Base-by-base conservation (phyloP, 2,329 filamentous ascomycete species). In the Emmonsia crescens region DNA sequence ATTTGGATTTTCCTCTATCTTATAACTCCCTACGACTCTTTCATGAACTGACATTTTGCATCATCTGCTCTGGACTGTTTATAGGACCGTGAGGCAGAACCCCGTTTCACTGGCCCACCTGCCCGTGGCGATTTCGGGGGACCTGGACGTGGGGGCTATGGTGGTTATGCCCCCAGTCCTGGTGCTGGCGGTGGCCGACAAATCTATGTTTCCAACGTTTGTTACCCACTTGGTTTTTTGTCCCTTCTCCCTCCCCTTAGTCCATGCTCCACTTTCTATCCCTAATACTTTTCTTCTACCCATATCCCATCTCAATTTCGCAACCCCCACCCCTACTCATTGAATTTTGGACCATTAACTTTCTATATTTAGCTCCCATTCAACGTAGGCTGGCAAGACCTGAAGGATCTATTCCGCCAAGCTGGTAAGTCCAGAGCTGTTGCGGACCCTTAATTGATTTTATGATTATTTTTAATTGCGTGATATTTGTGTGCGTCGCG, bases 371-470 rank as follows among this genome's bases (percentile, higher is more conserved):
- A 99, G 94, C 89, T 99, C 69, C 94, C 94, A 24, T 99, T 92
- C 80, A 96, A 91, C 67, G 90, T 96, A 70, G 94, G 94, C 74
- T 99, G 94, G 94, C 94, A 99, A 79, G 94, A 99, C 77, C 80
- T 99, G 69, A 99, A 99, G 80, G 94, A 99, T 77, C 83, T 99
- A 68, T 99, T 99, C 83, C 89, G 94, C 73, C 92, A 96, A 83
- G 92, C 94, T 79, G 90, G 92, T 96, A 82, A 83, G 91, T 82
- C 33, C 58, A 64, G n/a, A 61, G n/a, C 44, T 58, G 59, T 64
- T 62, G 16, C 16, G 21, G 9, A 60, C 64, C 38, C 63, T 51
- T 62, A n/a, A 44, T 46, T 14, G 16, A 31, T 31, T 31, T 29
- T 57, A 21, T 21, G 49, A n/a, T n/a, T n/a, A n/a, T n/a, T n/a